A percentile compares a stretch with the other conserved stretches of the same genome.
phyloP scores from a whole-genome alignment of 2,329 filamentous ascomycete species.

The Colletotrichum sp. region DNA sequence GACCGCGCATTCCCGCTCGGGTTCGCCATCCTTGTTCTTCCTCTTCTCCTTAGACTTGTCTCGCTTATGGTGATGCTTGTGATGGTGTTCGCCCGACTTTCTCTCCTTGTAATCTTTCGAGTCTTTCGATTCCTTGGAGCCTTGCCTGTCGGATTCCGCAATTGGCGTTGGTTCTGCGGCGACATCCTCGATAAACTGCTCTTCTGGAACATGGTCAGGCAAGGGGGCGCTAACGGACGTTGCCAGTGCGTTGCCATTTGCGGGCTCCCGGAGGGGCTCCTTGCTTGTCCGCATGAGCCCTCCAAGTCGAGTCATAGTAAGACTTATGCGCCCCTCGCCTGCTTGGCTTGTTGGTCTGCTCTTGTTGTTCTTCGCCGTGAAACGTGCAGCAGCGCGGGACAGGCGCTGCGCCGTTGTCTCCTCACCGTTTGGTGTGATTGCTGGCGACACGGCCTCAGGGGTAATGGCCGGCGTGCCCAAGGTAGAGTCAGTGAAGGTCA shows the following conservation, averaged over 20 bases:
- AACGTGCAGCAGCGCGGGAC: slow-evolving; percentile 62
- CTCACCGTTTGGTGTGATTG: slow-evolving; percentile 48
- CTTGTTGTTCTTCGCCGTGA: slow-evolving; percentile 49
- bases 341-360: slow-evolving; percentile 64
- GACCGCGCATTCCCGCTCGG: slow-evolving; percentile 53
- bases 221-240: slow-evolving; percentile 10
- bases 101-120: slow-evolving; percentile 15
- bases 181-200: slow-evolving; percentile 23
- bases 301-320: slow-evolving; percentile 61
- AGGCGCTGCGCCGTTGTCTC: slow-evolving; percentile 60
- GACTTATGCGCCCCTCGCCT: slow-evolving; percentile 62
- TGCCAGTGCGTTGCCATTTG: slow-evolving; percentile 14
- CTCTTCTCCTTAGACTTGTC: slow-evolving; percentile 43
- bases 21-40: slow-evolving; percentile 35
- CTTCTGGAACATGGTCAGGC: slow-evolving; percentile 13
- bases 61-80: slow-evolving; percentile 37
- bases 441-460: slow-evolving; percentile 40
- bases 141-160: slow-evolving; percentile 19
- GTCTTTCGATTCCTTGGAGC: slow-evolving; percentile 16
- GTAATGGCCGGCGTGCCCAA: slow-evolving; percentile 41
- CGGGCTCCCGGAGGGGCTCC: slow-evolving; percentile 46
- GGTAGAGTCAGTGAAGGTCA: slow-evolving; percentile 52
- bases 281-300: slow-evolving; percentile 57
- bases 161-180: background rate
- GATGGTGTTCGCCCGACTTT: slow-evolving; percentile 25